These are phyloP conservation scores for Periconia macrospinosa DNA, from an alignment of 2,329 filamentous ascomycete species.

Conservation along the genomic window DNA sequence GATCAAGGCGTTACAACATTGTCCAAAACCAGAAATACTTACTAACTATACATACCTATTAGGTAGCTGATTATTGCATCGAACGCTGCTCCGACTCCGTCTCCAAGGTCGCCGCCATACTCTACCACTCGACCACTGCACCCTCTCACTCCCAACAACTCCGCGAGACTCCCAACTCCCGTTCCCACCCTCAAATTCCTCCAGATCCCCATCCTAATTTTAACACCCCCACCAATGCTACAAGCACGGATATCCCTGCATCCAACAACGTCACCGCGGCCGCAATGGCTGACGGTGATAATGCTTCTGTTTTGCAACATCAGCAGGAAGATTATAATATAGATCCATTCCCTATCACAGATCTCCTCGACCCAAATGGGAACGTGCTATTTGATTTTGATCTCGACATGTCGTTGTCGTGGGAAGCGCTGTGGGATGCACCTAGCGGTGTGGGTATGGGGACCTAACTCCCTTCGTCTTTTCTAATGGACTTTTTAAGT, in stretches of 20 bases:
- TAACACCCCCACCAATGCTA: too few species aligned
- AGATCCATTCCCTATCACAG: conserved; percentile 29
- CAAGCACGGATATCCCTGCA: too few species aligned
- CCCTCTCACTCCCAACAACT: neutral
- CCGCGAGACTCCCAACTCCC: neutral
- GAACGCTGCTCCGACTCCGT: conserved; percentile 46
- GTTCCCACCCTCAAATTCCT: too few species aligned
- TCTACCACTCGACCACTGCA: conserved; percentile 10
- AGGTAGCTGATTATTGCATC: conserved; percentile 56
- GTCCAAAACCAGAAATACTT: neutral
- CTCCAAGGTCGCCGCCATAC: conserved; percentile 32
- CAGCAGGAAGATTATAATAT: too few species aligned
- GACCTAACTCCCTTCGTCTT: too few species aligned
- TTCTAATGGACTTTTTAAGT: too few species aligned
- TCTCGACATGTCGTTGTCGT: conserved; percentile 13
- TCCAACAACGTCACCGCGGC: too few species aligned
- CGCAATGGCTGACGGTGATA: too few species aligned
- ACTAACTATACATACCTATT: neutral
- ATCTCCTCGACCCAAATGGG: conserved; percentile 35
- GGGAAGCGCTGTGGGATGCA: conserved; percentile 42
- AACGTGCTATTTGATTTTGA: conserved; percentile 30
- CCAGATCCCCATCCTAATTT: neutral
- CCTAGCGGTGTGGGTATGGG: conserved; percentile 20
- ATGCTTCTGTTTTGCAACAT: too few species aligned
- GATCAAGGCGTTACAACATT: neutral